Percentiles rank a stretch among this genome's conserved stretches.
phyloP scores from a whole-genome alignment of 2,329 filamentous ascomycete species.

The Endocalyx cinctus region DNA sequence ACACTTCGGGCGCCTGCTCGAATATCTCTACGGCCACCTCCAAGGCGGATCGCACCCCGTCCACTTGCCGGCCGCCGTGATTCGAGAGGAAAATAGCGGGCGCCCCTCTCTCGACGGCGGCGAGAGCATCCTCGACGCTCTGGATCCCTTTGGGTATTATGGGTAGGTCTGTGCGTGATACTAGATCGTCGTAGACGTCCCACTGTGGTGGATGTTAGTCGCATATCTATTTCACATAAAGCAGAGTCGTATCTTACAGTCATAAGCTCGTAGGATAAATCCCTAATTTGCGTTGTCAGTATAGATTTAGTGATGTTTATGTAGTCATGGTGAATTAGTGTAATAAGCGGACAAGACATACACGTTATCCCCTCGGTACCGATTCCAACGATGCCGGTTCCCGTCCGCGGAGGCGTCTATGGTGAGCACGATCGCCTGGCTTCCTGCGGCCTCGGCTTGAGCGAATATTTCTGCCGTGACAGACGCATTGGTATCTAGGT shows the following conservation, averaged over 20 bases:
- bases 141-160: conserved; percentile 30
- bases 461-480: conserved; percentile 15
- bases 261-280: conserved; percentile 12
- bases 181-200: conserved; percentile 21
- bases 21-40: conserved; percentile 27
- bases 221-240: not conserved
- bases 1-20: conserved; percentile 22
- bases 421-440: conserved; percentile 22
- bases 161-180: conserved; percentile 18
- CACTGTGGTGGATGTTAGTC: conserved; percentile 6
- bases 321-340: too few species aligned
- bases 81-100: conserved; percentile 30
- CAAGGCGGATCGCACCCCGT: conserved; percentile 23
- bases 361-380: conserved; percentile 17
- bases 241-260: conserved; percentile 14
- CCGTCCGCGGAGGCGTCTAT: conserved; percentile 20
- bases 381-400: conserved; percentile 18
- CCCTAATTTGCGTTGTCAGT: conserved; percentile 4
- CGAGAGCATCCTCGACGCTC: conserved; percentile 27
- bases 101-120: conserved; percentile 21
- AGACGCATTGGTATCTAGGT: conserved; percentile 20
- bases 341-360: conserved; percentile 7
- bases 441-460: conserved; percentile 12
- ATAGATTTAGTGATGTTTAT: not conserved
- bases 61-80: conserved; percentile 31